Base-by-base conservation (phyloP, 345 rosid genomes). In the Aquilaria sinensis region DNA sequence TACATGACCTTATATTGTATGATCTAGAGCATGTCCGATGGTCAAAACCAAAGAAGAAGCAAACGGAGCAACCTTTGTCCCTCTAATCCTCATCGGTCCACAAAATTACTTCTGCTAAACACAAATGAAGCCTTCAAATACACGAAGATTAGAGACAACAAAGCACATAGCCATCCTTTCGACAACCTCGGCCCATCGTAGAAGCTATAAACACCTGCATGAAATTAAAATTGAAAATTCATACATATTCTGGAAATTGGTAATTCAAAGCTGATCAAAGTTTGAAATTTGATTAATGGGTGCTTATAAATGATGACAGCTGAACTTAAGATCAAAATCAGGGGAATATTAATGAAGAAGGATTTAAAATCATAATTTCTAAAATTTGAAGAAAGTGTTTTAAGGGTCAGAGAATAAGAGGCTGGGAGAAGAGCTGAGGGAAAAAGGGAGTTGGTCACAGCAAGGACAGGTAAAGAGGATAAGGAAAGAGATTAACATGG, bases 111-210 rank as follows among this genome's bases (percentile, higher is more conserved):
- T 62, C 75, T 70, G 14, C 86, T 75, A 58, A 94, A 85, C 72
- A 88, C 89, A 37, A 72, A 86, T 3, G 95, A 70, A 9, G 95
- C 99, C 72, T 94, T 94, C 6, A 85, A 53, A 23, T 95, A 86
- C 13, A 94, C 89, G 53, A 79, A 88, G 30, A 79, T 80, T 66
- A 94, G 63, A 6, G 97, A 90, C 0, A n/a, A 85, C 71, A 0
- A 95, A 90, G 50, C 97, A 94, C 0, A 81, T 69, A 60, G 78
- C 80, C 3, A 96, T 23, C 97, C 97, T 55, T 83, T 68, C 1
- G 95, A 87, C 4, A 83, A 66, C 47, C 78, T 79, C 2, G 92
- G 99, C n/a, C 95, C 96, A 31, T 90, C 95, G 51, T 95, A 94
- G 2, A 94, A 62, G 29, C 95, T 79, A 47, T 94, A 94, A 54